Evolutionary conservation across 441 rosid genomes (phyloP), one percentile per base, ranked within the genome.

Genomic region (Erodium texanum): DNA sequence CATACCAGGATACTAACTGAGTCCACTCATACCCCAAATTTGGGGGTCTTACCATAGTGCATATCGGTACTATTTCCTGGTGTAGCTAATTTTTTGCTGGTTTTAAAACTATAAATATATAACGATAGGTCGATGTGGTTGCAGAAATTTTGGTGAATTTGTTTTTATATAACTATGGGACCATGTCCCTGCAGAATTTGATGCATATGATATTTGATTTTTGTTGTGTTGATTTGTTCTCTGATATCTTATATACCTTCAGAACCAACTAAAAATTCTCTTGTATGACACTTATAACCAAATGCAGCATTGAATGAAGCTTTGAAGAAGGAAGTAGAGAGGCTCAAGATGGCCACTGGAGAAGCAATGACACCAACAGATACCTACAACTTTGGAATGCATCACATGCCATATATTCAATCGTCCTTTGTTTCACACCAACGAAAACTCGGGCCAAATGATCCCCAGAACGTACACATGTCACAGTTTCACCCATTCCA

Each of bases 261-360:
- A 38, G 24, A 29, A 64, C 50, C 24, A 24, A 71, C 27, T 58
- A 18, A 24, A 20, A 62, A 7, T 61, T 36, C 20, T 29, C 16
- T 43, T 50, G 63, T 27, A 14, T 72, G 18, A 19, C 50, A 24
- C 16, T 66, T 2, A 69, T 48, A 75, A 2, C 65, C 9, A 65
- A 66, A 50, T 64, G 18, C 87, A 93, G 97, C 98, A 73, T 72
- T 93, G 75, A 93, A 89, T 69, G 96, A 90, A 3, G 89, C 94
- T 11, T 83, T 93, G 62, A 93, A 85, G 81, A 90, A 89, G 79
- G 98, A 93, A 81, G 93, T 93, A 0, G 94, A 93, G 80, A 86
- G 98, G 82, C 88, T 90, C 48, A 90, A 87, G 74, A 68, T 86
- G 24, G 88, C 88, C n/a, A 93, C 97, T 0, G 96, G 98, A 73